phyloP scores from a whole-genome alignment of 331 rosid species.

The Arachis monticola region DNA sequence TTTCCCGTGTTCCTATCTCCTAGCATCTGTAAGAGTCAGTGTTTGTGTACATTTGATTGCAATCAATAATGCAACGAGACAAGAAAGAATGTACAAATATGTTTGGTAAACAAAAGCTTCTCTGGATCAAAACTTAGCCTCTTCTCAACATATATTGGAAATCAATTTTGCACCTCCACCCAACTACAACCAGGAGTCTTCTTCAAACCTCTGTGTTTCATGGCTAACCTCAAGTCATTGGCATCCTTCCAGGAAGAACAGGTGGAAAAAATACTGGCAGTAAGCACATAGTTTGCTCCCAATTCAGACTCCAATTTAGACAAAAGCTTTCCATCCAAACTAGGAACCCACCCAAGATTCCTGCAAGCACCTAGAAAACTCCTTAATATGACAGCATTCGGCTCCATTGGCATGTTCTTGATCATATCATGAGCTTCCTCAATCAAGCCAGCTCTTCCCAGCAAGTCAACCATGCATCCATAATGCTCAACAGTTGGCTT shows the following conservation, averaged over 20 bases:
- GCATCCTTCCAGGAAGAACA: slow-evolving; percentile 59
- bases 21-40: slow-evolving; percentile 13
- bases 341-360: slow-evolving; percentile 45
- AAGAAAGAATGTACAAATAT: background rate
- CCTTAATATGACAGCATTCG: slow-evolving; percentile 59
- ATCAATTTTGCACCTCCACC: slow-evolving; percentile 56
- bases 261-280: slow-evolving; percentile 54
- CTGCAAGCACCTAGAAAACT: slow-evolving; percentile 69
- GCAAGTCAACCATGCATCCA: slow-evolving; percentile 75
- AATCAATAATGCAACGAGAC: slow-evolving; percentile 6
- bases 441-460: slow-evolving; percentile 69
- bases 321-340: slow-evolving; percentile 52
- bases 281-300: slow-evolving; percentile 64
- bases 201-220: slow-evolving; percentile 60
- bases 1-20: slow-evolving; percentile 27
- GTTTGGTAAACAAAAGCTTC: background rate
- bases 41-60: background rate
- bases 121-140: slow-evolving; percentile 6
- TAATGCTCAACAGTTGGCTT: slow-evolving; percentile 63
- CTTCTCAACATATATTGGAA: background rate
- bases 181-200: slow-evolving; percentile 70
- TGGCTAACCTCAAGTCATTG: slow-evolving; percentile 56
- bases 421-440: slow-evolving; percentile 57
- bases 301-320: slow-evolving; percentile 57
- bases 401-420: slow-evolving; percentile 60